These are phyloP conservation scores for Kwoniella newhampshirensis DNA, from an alignment of 768 basidiomycete species.

Conservation along the genomic window DNA sequence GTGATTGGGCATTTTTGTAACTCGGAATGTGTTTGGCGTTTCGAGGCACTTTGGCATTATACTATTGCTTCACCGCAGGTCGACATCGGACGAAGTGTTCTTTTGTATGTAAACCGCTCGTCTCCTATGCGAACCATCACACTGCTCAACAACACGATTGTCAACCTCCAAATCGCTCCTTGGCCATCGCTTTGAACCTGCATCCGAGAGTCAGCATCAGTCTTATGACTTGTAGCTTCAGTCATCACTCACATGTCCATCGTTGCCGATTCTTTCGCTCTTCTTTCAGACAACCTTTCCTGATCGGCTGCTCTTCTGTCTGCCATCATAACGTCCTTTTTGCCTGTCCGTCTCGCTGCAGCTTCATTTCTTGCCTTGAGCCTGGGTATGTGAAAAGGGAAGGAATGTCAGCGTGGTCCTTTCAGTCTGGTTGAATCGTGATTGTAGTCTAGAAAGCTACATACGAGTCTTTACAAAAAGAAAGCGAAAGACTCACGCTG, in stretches of 20 bases:
- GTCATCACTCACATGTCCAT: slow-evolving; percentile 75
- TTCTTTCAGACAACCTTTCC: slow-evolving; percentile 65
- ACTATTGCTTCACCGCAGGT: no score
- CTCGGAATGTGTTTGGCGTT: no score
- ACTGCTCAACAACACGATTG: background rate
- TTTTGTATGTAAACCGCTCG: no score
- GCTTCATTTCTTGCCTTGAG: slow-evolving; percentile 73
- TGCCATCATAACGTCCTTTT: slow-evolving; percentile 35
- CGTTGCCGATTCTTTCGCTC: slow-evolving; percentile 81
- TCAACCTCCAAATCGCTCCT: slow-evolving; percentile 65
- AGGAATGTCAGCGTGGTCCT: slow-evolving; percentile 5
- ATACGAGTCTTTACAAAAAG: no score
- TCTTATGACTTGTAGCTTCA: background rate
- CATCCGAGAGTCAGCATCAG: slow-evolving; percentile 3
- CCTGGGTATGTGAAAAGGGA: slow-evolving; percentile 58
- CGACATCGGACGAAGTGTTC: no score
- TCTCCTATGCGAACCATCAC: no score
- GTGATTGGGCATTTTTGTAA: no score
- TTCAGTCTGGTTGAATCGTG: no score
- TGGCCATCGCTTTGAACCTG: slow-evolving; percentile 75
- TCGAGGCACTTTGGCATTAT: no score
- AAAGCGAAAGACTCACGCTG: slow-evolving; percentile 60
- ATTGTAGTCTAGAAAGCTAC: no score
- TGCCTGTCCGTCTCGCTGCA: slow-evolving; percentile 63
- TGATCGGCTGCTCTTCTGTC: slow-evolving; percentile 59